These are phyloP conservation scores for Mrakia hoshinonis DNA, from an alignment of 768 basidiomycete species.

Conservation along the genomic window DNA sequence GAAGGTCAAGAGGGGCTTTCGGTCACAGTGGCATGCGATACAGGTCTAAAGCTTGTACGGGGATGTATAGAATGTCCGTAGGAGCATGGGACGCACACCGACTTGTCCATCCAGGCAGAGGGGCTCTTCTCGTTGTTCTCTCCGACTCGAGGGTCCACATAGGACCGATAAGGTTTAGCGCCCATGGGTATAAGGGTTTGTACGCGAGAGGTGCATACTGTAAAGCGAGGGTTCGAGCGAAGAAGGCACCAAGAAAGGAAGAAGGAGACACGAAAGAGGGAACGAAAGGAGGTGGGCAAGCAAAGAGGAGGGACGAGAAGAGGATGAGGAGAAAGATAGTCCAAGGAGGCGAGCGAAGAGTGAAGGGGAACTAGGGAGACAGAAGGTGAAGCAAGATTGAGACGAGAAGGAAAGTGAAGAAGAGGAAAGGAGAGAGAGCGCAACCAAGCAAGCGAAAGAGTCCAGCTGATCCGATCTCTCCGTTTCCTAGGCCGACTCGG, in stretches of 20 bases:
- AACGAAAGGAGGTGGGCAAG: background rate
- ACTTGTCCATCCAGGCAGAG: no score
- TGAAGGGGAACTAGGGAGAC: background rate
- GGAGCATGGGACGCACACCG: no score
- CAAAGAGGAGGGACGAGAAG: background rate
- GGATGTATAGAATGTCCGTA: no score
- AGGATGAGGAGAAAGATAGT: background rate
- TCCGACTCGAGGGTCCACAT: no score
- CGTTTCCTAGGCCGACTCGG: no score
- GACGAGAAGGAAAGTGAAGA: background rate
- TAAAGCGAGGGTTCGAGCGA: background rate
- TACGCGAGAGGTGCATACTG: background rate
- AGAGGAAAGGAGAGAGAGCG: no score
- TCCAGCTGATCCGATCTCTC: no score
- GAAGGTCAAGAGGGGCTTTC: conserved; percentile 13
- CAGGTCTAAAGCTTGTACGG: no score
- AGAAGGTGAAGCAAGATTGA: background rate
- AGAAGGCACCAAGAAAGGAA: background rate
- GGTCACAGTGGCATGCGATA: no score
- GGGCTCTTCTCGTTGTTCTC: no score
- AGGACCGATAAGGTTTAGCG: no score
- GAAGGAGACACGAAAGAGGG: conserved; percentile 11
- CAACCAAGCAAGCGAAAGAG: no score
- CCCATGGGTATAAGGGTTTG: background rate
- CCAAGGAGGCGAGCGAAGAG: background rate